These are phyloP conservation scores for Eimeria necatrix DNA, from an alignment of 169 alveolate species.

Conservation along the genomic window DNA sequence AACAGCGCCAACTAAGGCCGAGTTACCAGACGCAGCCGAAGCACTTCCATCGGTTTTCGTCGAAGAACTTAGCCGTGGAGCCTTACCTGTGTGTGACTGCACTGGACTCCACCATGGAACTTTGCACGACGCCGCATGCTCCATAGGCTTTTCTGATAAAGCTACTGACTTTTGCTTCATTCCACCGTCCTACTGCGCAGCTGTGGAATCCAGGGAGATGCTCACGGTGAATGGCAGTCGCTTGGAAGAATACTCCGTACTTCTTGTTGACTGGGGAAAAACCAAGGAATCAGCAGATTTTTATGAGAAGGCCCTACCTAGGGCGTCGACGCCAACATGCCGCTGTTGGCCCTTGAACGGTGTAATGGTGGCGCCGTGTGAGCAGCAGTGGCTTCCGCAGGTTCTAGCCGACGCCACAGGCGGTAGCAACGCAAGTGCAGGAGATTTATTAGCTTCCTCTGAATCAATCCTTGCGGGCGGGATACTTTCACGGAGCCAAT, in stretches of 20 bases:
- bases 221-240: neutral
- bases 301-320: neutral
- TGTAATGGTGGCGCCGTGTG: constrained; percentile 59
- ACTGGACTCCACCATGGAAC: neutral
- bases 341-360: constrained; percentile 36
- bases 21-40: neutral
- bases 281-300: neutral
- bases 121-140: constrained; percentile 6
- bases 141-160: neutral
- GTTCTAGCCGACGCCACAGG: neutral
- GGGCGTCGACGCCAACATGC: constrained; percentile 30
- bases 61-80: neutral
- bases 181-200: constrained; percentile 48
- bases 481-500: neutral
- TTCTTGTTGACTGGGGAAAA: neutral
- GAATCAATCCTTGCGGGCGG: neutral
- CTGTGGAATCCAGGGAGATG: constrained; percentile 30
- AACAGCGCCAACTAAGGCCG: neutral
- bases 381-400: neutral
- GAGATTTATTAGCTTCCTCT: neutral
- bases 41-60: neutral
- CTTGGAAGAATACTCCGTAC: neutral
- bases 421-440: neutral
- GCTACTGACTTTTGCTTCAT: constrained; percentile 1
- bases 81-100: constrained; percentile 44